Evolutionary conservation across 352 stramenopile genomes (phyloP), one percentile per base, ranked within the genome.

Genomic region (Pythium chondricola): DNA sequence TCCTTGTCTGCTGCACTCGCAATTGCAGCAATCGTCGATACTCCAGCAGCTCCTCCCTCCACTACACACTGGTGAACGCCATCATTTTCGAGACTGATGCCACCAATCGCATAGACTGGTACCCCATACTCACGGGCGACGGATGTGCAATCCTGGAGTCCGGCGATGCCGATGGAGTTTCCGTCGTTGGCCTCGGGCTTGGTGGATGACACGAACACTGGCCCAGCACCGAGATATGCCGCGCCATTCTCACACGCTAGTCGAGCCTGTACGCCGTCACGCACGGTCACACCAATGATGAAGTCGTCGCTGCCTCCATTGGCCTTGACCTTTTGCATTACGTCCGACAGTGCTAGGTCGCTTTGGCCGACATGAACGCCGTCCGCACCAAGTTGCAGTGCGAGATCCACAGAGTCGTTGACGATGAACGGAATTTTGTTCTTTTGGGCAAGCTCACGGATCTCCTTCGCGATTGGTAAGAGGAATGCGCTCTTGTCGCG

Each of bases 141-240:
- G 0, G 50, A 29, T 0, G 61, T 61, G 43, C 57, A 71, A 8
- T 56, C 48, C 6, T 46, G 42, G 3, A 84, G 55, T 3, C 72
- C 72, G 1, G 61, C 41, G 6, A 84, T 51, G 1, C 66, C 66
- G 27, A 84, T 80, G 2, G 65, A 65, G 10, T 56, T 47, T 24
- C 72, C 72, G 43, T 79, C 65, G 51, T 84, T 84, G 14, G 72
- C 72, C 9, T 72, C 54, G 1, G 68, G 65, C 53, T 84, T 82
- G 30, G 69, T 78, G 33, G 61, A 74, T 24, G 72, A 84, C 1
- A 52, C 33, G 37, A 78, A 80, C 31, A 84, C 72, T 0, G 72
- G 72, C 0, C 72, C 72, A 32, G 63, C 72, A 20, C 69, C 72
- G 10, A 84, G 52, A 43, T 84, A 84, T 14, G 62, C 54, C 7